These are phyloP conservation scores for Salix arbutifolia DNA, from an alignment of 345 rosid species.

Conservation along the genomic window DNA sequence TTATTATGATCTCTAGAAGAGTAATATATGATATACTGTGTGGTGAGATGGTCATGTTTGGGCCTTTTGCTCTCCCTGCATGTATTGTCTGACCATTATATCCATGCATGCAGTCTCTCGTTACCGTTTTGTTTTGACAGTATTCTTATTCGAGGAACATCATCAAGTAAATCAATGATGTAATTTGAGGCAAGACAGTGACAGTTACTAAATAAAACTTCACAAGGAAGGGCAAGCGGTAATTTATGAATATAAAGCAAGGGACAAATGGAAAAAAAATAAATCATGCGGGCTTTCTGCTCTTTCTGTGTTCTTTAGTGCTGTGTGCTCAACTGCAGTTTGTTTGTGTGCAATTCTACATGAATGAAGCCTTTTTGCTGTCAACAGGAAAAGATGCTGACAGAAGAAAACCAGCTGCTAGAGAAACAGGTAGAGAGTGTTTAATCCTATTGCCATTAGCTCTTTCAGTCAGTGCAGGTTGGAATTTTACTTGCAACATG, in stretches of 20 bases:
- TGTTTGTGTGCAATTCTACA: neutral
- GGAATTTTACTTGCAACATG: neutral
- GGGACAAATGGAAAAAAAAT: neutral
- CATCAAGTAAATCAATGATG: too few species aligned
- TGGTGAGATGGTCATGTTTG: neutral
- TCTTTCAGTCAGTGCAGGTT: neutral
- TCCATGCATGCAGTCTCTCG: neutral
- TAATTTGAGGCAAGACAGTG: neutral
- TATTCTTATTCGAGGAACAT: neutral
- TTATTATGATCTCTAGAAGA: neutral
- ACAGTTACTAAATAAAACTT: too few species aligned
- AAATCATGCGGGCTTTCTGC: neutral
- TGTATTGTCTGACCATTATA: too few species aligned
- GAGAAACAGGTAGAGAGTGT: slow-evolving; percentile 31
- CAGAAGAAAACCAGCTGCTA: slow-evolving; percentile 31
- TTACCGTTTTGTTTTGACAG: neutral
- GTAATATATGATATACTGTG: too few species aligned
- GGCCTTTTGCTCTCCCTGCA: neutral
- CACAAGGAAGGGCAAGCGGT: neutral
- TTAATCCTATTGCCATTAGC: neutral
- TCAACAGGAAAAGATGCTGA: slow-evolving; percentile 31
- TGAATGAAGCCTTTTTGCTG: neutral
- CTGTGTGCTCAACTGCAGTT: neutral
- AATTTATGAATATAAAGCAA: neutral
- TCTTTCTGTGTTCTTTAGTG: neutral